phyloP scores from a whole-genome alignment of 129 eudicot genomes.

The Flaveria bidentis region DNA sequence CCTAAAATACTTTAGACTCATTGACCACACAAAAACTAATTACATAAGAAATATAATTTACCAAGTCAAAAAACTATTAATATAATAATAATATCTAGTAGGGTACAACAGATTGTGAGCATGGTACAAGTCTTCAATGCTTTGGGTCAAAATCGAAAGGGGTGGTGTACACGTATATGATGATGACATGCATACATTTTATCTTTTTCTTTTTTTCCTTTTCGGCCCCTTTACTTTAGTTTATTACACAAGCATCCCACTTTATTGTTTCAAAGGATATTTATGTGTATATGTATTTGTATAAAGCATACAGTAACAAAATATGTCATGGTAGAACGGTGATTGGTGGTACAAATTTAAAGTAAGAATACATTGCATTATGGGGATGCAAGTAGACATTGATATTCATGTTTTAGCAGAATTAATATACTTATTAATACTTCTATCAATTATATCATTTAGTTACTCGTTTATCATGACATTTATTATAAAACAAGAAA shows the following conservation, averaged over 20 bases:
- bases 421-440: background rate
- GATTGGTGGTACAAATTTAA: background rate
- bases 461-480: background rate
- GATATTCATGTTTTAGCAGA: background rate
- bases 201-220: background rate
- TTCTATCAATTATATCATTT: background rate
- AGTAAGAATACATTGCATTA: background rate
- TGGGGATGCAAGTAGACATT: background rate
- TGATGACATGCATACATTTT: constrained; percentile 24
- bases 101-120: constrained; percentile 14
- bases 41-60: too few species aligned
- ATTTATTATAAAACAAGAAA: background rate
- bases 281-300: background rate
- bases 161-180: constrained; percentile 38
- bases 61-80: background rate
- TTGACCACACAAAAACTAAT: too few species aligned
- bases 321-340: background rate
- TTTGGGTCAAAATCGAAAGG: constrained; percentile 30
- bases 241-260: background rate
- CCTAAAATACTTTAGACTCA: too few species aligned
- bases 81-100: constrained; percentile 13
- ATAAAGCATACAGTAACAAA: background rate
- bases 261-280: constrained; percentile 5
- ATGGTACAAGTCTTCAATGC: constrained; percentile 23
- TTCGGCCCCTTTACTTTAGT: constrained; percentile 8